Evolutionary conservation across 495 filamentous ascomycete genomes (phyloP).

Genomic region (Podospora pseudoanserina): DNA sequence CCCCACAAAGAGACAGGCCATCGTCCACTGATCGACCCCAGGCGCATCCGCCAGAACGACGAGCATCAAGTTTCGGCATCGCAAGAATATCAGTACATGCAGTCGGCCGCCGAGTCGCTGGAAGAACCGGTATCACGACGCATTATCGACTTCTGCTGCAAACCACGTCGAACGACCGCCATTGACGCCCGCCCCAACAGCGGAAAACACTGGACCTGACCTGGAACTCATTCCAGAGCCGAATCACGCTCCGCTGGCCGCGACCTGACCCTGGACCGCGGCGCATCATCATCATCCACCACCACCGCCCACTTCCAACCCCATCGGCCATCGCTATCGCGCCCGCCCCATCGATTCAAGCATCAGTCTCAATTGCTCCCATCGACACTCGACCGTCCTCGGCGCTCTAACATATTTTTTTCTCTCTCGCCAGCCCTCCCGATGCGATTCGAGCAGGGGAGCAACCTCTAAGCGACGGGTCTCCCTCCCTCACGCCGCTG

Average conservation of each 20-base stretch:
- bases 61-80: not conserved
- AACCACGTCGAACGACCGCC: not conserved
- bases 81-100: not conserved
- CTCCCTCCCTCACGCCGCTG: conserved; percentile 2
- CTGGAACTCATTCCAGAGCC: not conserved
- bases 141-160: not conserved
- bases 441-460: conserved; percentile 3
- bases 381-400: not conserved
- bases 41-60: conserved; percentile 4
- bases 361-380: not conserved
- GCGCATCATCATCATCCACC: not conserved
- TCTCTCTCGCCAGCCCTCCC: not conserved
- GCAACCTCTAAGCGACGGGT: conserved; percentile 6
- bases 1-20: conserved; percentile 22
- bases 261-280: not conserved
- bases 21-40: conserved; percentile 1
- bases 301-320: not conserved
- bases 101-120: not conserved
- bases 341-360: not conserved
- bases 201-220: not conserved
- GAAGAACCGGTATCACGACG: not conserved
- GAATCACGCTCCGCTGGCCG: conserved; percentile 5
- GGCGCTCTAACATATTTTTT: not conserved
- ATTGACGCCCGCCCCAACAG: conserved; percentile 1
- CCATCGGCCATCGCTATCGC: not conserved